Conservation (phyloP, 2,329 filamentous ascomycete genomes). For the Knufia petricola region DNA sequence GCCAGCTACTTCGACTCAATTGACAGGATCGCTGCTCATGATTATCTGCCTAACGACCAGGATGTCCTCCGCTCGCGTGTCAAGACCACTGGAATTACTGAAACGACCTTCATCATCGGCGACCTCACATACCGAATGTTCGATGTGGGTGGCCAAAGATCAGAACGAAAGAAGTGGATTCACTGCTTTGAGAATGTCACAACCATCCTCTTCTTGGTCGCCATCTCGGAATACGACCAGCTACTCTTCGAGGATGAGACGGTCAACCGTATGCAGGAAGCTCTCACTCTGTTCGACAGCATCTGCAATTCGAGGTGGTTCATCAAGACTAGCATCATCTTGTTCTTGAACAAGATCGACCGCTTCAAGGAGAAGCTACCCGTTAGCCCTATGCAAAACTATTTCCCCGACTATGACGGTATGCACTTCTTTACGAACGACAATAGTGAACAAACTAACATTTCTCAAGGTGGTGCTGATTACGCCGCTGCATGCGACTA, state of each 20-base stretch:
- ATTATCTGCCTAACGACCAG: slow-evolving; percentile 92
- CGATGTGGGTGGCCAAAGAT: slow-evolving; percentile 90
- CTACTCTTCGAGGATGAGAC: slow-evolving; percentile 93
- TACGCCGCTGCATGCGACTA: slow-evolving; percentile 96
- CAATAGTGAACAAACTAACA: slow-evolving; percentile 14
- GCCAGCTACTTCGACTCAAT: slow-evolving; percentile 90
- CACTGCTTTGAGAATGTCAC: slow-evolving; percentile 98
- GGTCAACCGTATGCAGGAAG: slow-evolving; percentile 69
- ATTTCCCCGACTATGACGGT: slow-evolving; percentile 69
- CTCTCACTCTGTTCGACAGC: slow-evolving; percentile 60
- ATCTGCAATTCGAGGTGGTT: slow-evolving; percentile 67
- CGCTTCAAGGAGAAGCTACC: slow-evolving; percentile 66
- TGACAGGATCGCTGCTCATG: slow-evolving; percentile 76
- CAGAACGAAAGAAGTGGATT: slow-evolving; percentile 98
- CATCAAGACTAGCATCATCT: slow-evolving; percentile 61
- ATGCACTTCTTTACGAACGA: slow-evolving; percentile 8
- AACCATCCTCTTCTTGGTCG: slow-evolving; percentile 90
- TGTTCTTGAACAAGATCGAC: slow-evolving; percentile 68
- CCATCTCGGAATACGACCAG: slow-evolving; percentile 95
- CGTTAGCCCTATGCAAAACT: slow-evolving; percentile 65
- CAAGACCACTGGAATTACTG: slow-evolving; percentile 95
- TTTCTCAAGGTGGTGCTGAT: slow-evolving; percentile 65
- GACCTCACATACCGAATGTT: slow-evolving; percentile 96
- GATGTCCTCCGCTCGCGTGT: slow-evolving; percentile 92
- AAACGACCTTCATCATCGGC: slow-evolving; percentile 91